Conservation (phyloP, 306 rosid species). For the Cicer pinnatifidum region DNA sequence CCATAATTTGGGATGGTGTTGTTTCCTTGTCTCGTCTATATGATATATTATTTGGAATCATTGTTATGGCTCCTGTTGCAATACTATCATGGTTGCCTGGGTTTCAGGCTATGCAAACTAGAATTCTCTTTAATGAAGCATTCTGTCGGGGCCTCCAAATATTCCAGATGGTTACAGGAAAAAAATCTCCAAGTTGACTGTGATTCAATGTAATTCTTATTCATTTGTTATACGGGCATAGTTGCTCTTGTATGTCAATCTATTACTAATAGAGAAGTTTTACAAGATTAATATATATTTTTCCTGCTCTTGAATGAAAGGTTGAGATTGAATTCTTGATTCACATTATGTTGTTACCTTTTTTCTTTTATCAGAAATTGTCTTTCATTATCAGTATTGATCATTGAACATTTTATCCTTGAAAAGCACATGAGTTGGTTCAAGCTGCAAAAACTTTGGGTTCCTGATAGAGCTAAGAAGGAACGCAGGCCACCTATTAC, state of each 20-base stretch:
- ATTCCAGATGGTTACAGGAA: constrained; percentile 75
- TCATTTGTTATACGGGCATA: constrained; percentile 20
- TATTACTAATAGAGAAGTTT: constrained; percentile 13
- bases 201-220: constrained; percentile 50
- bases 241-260: background rate
- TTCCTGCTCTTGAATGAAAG: constrained; percentile 20
- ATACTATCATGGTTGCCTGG: constrained; percentile 88
- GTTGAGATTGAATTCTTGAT: constrained; percentile 13
- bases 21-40: constrained; percentile 73
- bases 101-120: constrained; percentile 87
- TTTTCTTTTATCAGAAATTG: background rate
- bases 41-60: constrained; percentile 74
- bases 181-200: constrained; percentile 48
- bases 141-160: constrained; percentile 83
- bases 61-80: constrained; percentile 80
- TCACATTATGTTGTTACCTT: background rate
- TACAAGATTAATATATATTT: background rate
- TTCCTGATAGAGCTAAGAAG: too few relatives aligned
- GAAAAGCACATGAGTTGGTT: background rate
- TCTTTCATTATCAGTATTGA: too few relatives aligned
- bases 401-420: too few relatives aligned
- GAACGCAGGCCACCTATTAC: too few relatives aligned
- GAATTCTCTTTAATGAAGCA: constrained; percentile 86
- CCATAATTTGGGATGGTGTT: constrained; percentile 63
- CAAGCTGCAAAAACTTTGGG: background rate